phyloP scores from a whole-genome alignment of 257 asterid species.

The Haberlea rhodopensis region DNA sequence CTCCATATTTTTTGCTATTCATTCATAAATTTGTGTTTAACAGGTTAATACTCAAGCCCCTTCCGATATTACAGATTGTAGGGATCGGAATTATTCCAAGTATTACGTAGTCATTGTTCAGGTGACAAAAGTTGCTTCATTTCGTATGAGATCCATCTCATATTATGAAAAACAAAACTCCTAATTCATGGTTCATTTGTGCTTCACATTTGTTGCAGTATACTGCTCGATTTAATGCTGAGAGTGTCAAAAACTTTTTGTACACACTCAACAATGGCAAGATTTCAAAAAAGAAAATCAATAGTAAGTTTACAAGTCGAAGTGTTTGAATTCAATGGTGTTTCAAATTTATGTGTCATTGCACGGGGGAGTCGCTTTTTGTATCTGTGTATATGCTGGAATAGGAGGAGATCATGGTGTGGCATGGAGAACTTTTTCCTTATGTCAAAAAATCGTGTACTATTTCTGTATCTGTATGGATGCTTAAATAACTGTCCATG shows the following conservation, averaged over 20 bases:
- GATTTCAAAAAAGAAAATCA: slow-evolving; percentile 84
- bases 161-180: slow-evolving; percentile 1
- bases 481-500: not conserved
- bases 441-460: slow-evolving; percentile 20
- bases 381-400: not conserved
- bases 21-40: slow-evolving; percentile 11
- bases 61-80: slow-evolving; percentile 67
- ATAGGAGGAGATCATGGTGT: slow-evolving; percentile 4
- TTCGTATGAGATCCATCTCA: not conserved
- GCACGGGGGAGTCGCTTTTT: slow-evolving; percentile 2
- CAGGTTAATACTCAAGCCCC: slow-evolving; percentile 97
- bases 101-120: slow-evolving; percentile 82
- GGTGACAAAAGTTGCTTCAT: slow-evolving; percentile 37
- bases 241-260: slow-evolving; percentile 73
- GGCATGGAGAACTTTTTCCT: not conserved
- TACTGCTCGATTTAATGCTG: slow-evolving; percentile 89
- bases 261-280: slow-evolving; percentile 70
- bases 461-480: not conserved
- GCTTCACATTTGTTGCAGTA: slow-evolving; percentile 46
- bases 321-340: not conserved
- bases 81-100: slow-evolving; percentile 73
- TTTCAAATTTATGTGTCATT: slow-evolving; percentile 19
- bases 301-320: slow-evolving; percentile 50
- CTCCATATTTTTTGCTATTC: slow-evolving; percentile 1
- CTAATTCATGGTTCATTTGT: slow-evolving; percentile 1